Conservation (phyloP, 495 filamentous ascomycete species). For the Daldinia decipiens region DNA sequence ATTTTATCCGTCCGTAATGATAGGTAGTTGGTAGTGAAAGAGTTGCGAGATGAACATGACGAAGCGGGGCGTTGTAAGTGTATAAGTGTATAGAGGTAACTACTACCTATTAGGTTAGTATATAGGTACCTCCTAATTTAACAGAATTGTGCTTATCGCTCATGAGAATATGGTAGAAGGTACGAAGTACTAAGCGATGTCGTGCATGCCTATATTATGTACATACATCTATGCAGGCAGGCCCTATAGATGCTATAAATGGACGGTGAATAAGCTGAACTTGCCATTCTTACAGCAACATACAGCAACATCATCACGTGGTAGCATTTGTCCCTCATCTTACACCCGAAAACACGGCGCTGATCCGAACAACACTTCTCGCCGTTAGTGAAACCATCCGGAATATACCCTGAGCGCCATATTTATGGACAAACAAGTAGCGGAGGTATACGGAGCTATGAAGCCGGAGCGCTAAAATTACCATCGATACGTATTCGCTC, state of each 20-base stretch:
- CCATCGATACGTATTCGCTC: no score
- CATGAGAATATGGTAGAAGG: no score
- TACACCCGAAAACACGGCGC: background rate
- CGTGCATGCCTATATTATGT: no score
- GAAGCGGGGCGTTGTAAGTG: background rate
- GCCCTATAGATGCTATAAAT: background rate
- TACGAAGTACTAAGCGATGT: no score
- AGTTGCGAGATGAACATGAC: background rate
- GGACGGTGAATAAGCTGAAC: background rate
- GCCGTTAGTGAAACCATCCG: background rate
- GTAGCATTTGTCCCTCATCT: conserved; percentile 2
- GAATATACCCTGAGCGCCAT: background rate
- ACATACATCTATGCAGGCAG: no score
- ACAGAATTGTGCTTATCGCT: no score
- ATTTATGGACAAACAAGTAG: background rate
- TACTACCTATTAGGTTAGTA: no score
- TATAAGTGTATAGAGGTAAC: background rate
- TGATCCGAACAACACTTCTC: background rate
- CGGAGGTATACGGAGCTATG: background rate
- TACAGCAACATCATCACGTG: background rate
- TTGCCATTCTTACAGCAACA: background rate
- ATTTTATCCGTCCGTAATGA: background rate
- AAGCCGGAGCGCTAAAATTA: background rate
- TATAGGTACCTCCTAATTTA: no score
- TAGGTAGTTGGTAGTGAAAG: background rate